Percentiles rank a stretch among this genome's conserved stretches.
phyloP scores from a whole-genome alignment of 495 filamentous ascomycete genomes.

The Collariella sp. region DNA sequence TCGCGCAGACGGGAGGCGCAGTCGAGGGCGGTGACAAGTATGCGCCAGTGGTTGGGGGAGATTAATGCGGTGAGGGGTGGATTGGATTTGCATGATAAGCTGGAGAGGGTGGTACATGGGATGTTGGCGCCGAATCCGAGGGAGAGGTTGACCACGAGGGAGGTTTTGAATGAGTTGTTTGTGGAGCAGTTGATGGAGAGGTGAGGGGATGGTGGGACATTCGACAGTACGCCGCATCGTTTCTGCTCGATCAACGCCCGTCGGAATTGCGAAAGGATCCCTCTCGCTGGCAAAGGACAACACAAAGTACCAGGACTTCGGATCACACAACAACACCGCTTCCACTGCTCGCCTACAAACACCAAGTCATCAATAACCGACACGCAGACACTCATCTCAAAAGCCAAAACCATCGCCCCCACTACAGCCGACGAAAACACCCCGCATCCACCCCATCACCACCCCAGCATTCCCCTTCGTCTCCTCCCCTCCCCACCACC shows the following conservation, averaged over 20 bases:
- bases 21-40: constrained; percentile 31
- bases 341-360: too few species aligned
- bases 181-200: constrained; percentile 20
- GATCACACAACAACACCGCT: neutral
- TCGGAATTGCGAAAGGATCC: too few species aligned
- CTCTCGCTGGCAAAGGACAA: too few species aligned
- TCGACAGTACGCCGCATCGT: too few species aligned
- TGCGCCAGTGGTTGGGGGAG: constrained; percentile 41
- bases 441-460: constrained; percentile 17
- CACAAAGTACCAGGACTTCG: too few species aligned
- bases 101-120: constrained; percentile 36
- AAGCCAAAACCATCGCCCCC: constrained; percentile 46
- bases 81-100: constrained; percentile 31
- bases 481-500: constrained; percentile 1
- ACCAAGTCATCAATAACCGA: neutral
- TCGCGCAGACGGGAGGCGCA: constrained; percentile 26
- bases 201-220: too few species aligned
- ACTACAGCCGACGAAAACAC: constrained; percentile 45
- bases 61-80: constrained; percentile 29
- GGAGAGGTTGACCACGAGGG: constrained; percentile 35
- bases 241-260: too few species aligned
- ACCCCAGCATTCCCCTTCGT: constrained; percentile 9
- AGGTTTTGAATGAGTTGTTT: constrained; percentile 31
- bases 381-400: constrained; percentile 15
- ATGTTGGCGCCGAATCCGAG: constrained; percentile 40